These are phyloP conservation scores for Candida tibetensis DNA, from an alignment of 805 yeast species.

Conservation along the genomic window DNA sequence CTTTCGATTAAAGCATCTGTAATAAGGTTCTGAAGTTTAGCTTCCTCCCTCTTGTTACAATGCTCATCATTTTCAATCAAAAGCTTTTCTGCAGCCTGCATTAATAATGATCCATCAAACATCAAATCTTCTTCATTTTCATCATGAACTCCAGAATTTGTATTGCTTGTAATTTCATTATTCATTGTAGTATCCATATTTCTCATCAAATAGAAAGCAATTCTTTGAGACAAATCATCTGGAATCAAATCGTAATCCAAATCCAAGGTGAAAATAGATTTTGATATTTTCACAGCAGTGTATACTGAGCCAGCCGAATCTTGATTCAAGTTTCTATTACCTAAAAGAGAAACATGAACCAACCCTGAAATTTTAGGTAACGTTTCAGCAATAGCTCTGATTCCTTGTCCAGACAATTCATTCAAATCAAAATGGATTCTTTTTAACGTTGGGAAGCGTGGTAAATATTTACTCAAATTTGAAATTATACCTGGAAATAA, in stretches of 20 bases:
- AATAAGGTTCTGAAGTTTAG: constrained; percentile 42
- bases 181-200: constrained; percentile 50
- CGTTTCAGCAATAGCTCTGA: constrained; percentile 47
- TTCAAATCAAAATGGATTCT: constrained; percentile 56
- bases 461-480: constrained; percentile 42
- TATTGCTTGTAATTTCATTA: constrained; percentile 55
- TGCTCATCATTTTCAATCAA: constrained; percentile 32
- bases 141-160: constrained; percentile 62
- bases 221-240: constrained; percentile 51
- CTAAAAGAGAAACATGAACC: constrained; percentile 53
- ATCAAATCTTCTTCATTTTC: constrained; percentile 64
- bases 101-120: constrained; percentile 71
- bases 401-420: constrained; percentile 44
- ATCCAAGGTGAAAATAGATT: constrained; percentile 49
- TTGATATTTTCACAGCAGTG: constrained; percentile 45
- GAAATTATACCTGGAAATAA: constrained; percentile 52
- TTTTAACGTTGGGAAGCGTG: constrained; percentile 43
- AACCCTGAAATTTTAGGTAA: constrained; percentile 47
- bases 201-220: constrained; percentile 55
- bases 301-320: constrained; percentile 50
- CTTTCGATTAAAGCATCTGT: constrained; percentile 51
- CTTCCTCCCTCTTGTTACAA: constrained; percentile 29
- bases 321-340: constrained; percentile 45
- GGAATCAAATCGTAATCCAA: constrained; percentile 51
- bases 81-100: constrained; percentile 70